These are phyloP conservation scores for Penicillium aurantiogriseum DNA, from an alignment of 2,329 filamentous ascomycete genomes.

Conservation along the genomic window DNA sequence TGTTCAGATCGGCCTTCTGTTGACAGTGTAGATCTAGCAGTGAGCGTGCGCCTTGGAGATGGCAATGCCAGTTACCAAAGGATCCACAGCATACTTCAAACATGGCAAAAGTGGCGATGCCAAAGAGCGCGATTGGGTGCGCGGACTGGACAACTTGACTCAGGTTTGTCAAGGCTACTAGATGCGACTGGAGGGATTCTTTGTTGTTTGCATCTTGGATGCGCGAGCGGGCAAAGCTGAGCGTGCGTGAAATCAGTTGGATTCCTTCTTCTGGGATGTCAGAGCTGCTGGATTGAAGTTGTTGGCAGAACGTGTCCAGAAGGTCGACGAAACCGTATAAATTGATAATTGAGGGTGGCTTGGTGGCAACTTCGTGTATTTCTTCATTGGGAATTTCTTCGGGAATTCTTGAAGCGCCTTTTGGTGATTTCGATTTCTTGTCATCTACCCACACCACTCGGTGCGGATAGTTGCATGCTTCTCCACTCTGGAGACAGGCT, in stretches of 20 bases:
- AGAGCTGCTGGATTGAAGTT: conserved; percentile 21
- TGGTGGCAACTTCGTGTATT: neutral
- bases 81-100: conserved; percentile 46
- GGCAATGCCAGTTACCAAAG: conserved; percentile 42
- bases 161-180: conserved; percentile 39
- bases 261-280: conserved; percentile 24
- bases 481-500: conserved; percentile 21
- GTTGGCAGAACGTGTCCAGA: conserved; percentile 25
- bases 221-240: conserved; percentile 25
- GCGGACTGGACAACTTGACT: conserved; percentile 42
- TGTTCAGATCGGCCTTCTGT: conserved; percentile 34
- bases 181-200: conserved; percentile 27
- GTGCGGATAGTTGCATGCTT: conserved; percentile 27
- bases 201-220: conserved; percentile 21
- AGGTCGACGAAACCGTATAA: conserved; percentile 29
- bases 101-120: conserved; percentile 47
- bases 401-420: neutral
- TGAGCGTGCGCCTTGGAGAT: conserved; percentile 43
- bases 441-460: conserved; percentile 28
- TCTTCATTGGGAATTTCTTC: neutral
- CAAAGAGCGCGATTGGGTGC: conserved; percentile 45
- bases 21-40: conserved; percentile 44
- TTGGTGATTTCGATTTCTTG: conserved; percentile 2
- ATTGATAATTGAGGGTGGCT: conserved; percentile 16
- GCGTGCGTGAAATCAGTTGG: conserved; percentile 25